These are phyloP conservation scores for Fusarium illudens DNA, from an alignment of 2,329 filamentous ascomycete genomes.

Conservation along the genomic window DNA sequence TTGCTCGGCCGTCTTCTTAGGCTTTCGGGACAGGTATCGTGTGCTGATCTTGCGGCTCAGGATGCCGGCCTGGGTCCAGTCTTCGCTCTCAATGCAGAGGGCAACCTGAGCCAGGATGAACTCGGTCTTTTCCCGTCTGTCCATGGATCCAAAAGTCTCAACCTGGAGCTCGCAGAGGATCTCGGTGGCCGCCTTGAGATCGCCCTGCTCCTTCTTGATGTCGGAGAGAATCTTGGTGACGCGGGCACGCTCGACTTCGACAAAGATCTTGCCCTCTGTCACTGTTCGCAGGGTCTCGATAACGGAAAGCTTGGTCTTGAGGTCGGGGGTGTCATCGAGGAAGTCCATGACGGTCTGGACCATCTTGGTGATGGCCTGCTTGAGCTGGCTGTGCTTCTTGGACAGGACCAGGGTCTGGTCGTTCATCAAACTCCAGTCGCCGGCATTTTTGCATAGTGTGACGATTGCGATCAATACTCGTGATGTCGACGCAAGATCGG, in stretches of 20 bases:
- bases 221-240: slow-evolving; percentile 94
- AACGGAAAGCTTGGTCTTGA: slow-evolving; percentile 89
- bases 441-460: slow-evolving; percentile 90
- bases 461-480: slow-evolving; percentile 87
- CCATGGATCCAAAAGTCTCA: slow-evolving; percentile 99
- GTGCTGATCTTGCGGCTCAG: slow-evolving; percentile 97
- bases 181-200: slow-evolving; percentile 88
- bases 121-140: slow-evolving; percentile 95
- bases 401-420: slow-evolving; percentile 95
- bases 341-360: slow-evolving; percentile 96
- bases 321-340: slow-evolving; percentile 82
- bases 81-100: slow-evolving; percentile 92
- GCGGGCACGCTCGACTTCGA: slow-evolving; percentile 96
- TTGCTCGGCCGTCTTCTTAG: slow-evolving; percentile 89
- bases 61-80: slow-evolving; percentile 96
- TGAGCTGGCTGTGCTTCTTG: slow-evolving; percentile 99
- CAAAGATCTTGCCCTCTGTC: slow-evolving; percentile 99
- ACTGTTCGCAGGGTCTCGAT: slow-evolving; percentile 97
- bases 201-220: slow-evolving; percentile 96
- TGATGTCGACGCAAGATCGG: slow-evolving; percentile 94
- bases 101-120: slow-evolving; percentile 96
- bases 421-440: slow-evolving; percentile 94
- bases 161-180: slow-evolving; percentile 97
- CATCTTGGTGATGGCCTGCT: slow-evolving; percentile 99
- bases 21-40: slow-evolving; percentile 86